phyloP scores from a whole-genome alignment of 208 protist species.

The Hexamita inflata region DNA sequence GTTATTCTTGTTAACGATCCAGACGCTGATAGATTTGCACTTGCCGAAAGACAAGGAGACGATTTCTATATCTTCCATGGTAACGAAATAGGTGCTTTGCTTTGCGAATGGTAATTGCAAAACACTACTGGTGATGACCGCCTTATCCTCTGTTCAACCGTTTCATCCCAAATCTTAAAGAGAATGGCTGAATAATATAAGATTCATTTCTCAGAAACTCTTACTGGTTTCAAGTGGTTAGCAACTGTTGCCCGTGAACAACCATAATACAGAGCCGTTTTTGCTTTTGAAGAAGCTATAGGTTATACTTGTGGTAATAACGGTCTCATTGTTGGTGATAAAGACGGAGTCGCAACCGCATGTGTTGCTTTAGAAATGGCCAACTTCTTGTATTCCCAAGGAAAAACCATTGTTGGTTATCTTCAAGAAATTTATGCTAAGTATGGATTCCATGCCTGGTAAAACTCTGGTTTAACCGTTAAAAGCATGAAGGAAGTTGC shows the following conservation, averaged over 20 bases:
- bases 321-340: slow-evolving; percentile 69
- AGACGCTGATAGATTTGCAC: slow-evolving; percentile 83
- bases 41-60: slow-evolving; percentile 60
- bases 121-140: slow-evolving; percentile 27
- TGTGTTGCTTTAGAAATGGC: slow-evolving; percentile 70
- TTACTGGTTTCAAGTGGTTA: slow-evolving; percentile 97
- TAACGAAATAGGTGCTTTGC: slow-evolving; percentile 82
- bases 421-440: background rate
- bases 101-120: slow-evolving; percentile 72
- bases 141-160: slow-evolving; percentile 54
- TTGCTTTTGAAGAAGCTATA: slow-evolving; percentile 87
- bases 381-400: slow-evolving; percentile 51
- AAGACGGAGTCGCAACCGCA: slow-evolving; percentile 81
- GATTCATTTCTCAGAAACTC: slow-evolving; percentile 66
- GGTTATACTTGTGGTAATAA: slow-evolving; percentile 50
- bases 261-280: slow-evolving; percentile 53
- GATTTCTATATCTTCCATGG: slow-evolving; percentile 54
- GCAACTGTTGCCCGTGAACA: slow-evolving; percentile 45
- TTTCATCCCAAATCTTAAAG: slow-evolving; percentile 64
- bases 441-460: slow-evolving; percentile 7
- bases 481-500: background rate
- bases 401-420: background rate
- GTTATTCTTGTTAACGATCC: slow-evolving; percentile 92
- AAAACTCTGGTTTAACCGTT: background rate
- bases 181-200: slow-evolving; percentile 72